phyloP scores from a whole-genome alignment of 768 basidiomycete species.

The Auricularia cornea region DNA sequence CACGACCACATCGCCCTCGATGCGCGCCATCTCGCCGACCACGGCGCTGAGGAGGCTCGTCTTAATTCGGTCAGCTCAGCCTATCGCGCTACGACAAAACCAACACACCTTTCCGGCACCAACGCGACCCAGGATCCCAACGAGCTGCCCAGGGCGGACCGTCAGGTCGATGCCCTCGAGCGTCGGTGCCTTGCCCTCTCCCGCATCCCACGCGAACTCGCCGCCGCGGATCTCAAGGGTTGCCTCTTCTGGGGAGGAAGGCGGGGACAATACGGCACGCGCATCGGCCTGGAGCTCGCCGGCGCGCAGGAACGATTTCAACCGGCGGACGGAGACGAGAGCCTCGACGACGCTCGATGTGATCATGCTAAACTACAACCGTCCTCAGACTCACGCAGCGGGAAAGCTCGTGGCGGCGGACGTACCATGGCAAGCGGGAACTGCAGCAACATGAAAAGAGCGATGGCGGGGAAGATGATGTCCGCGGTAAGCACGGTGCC shows the following conservation, averaged over 20 bases:
- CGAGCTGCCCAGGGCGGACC: conserved; percentile 74
- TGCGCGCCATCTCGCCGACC: conserved; percentile 77
- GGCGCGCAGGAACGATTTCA: conserved; percentile 66
- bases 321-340: conserved; percentile 69
- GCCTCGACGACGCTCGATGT: conserved; percentile 81
- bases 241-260: conserved; percentile 15
- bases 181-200: conserved; percentile 41
- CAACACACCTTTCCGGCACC: conserved; percentile 77
- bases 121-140: conserved; percentile 81
- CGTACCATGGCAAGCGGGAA: conserved; percentile 80
- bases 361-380: conserved; percentile 52
- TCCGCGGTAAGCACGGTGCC: conserved; percentile 58
- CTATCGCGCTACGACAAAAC: conserved; percentile 7
- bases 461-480: conserved; percentile 92
- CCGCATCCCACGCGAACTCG: conserved; percentile 74
- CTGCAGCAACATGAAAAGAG: conserved; percentile 77
- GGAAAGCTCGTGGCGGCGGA: conserved; percentile 5
- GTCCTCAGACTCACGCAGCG: conserved; percentile 2
- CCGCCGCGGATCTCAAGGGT: conserved; percentile 65
- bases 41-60: conserved; percentile 71
- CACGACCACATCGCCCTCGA: conserved; percentile 63
- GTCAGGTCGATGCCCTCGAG: conserved; percentile 71
- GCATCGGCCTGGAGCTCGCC: conserved; percentile 79
- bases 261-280: conserved; percentile 35
- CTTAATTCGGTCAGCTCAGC: conserved; percentile 27